These are phyloP conservation scores for Hirsutella thompsonii DNA, from an alignment of 2,329 filamentous ascomycete genomes.

Conservation along the genomic window DNA sequence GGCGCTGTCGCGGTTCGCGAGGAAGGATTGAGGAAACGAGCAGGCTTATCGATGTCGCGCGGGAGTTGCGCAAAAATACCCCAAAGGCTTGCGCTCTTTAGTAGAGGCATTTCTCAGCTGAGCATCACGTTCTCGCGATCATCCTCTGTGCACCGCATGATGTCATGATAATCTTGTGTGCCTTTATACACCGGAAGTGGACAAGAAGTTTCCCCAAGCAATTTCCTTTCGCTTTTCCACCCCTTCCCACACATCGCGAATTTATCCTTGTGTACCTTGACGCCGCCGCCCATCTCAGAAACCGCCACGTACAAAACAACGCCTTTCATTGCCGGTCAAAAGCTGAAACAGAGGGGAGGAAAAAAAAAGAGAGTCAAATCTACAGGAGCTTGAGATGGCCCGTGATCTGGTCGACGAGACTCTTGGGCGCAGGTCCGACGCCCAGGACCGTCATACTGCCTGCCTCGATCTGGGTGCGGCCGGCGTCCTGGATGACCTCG, in stretches of 20 bases:
- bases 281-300: too few relatives aligned
- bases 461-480: constrained; percentile 87
- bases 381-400: constrained; percentile 74
- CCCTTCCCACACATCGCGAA: neutral
- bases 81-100: neutral
- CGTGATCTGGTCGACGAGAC: constrained; percentile 75
- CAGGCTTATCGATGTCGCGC: constrained; percentile 1
- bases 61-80: constrained; percentile 9
- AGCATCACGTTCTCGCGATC: too few relatives aligned
- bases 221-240: neutral
- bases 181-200: too few relatives aligned
- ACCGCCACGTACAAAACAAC: too few relatives aligned
- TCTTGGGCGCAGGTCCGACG: constrained; percentile 70
- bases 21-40: constrained; percentile 37
- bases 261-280: neutral
- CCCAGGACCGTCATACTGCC: constrained; percentile 89
- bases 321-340: too few relatives aligned
- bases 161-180: neutral
- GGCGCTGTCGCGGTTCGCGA: constrained; percentile 73
- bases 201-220: too few relatives aligned
- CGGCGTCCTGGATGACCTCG: constrained; percentile 88
- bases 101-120: too few relatives aligned
- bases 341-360: too few relatives aligned
- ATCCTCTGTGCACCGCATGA: too few relatives aligned
- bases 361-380: neutral